Conservation (phyloP, 306 rosid genomes). For the Trifolium pratense region DNA sequence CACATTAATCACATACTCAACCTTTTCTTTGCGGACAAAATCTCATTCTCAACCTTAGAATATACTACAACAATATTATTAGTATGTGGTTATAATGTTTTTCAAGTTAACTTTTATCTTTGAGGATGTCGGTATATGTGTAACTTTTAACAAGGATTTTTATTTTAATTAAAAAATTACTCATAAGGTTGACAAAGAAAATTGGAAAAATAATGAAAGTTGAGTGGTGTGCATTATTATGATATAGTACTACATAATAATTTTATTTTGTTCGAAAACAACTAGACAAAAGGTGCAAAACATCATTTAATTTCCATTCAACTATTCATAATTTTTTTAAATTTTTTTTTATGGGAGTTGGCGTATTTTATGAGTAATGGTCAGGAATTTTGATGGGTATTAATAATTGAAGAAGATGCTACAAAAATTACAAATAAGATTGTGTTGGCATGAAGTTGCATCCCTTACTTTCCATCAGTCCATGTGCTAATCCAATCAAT, state of each 20-base stretch:
- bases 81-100: too few relatives aligned
- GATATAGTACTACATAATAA: neutral
- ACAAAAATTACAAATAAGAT: neutral
- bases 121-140: neutral
- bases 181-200: neutral
- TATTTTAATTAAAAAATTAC: neutral
- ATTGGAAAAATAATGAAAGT: conserved; percentile 19
- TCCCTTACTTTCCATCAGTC: neutral
- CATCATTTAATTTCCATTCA: conserved; percentile 10
- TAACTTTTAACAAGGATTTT: neutral
- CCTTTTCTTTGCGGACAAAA: neutral
- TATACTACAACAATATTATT: neutral
- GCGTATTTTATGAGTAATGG: conserved; percentile 18
- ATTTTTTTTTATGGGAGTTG: conserved; percentile 8
- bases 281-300: conserved; percentile 20
- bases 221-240: conserved; percentile 19
- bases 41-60: neutral
- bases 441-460: neutral
- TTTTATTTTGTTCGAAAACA: conserved; percentile 46
- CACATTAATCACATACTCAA: neutral
- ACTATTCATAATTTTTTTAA: conserved; percentile 14
- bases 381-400: neutral
- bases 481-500: conserved; percentile 19
- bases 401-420: conserved; percentile 36
- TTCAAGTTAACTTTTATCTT: too few relatives aligned